A percentile compares a stretch with the other conserved stretches of the same genome.
Evolutionary conservation across 352 stramenopile genomes (phyloP).

Genomic region (Halophytophthora polymorphica): DNA sequence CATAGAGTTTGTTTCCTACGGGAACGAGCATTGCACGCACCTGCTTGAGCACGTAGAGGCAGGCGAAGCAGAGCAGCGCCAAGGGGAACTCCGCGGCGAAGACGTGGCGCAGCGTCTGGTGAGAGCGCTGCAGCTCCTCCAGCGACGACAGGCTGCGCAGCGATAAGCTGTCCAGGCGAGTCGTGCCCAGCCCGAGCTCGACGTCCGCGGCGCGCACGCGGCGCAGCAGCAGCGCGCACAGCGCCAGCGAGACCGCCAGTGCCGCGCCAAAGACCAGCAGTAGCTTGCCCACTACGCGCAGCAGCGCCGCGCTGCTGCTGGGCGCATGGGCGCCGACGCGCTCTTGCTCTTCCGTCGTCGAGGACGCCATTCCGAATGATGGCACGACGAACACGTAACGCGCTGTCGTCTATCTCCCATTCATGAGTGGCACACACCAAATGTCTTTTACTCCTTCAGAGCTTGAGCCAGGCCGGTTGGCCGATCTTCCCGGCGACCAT

Average conservation of each 20-base stretch:
- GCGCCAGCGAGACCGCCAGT: slow-evolving; percentile 25
- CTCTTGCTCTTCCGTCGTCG: too few species aligned
- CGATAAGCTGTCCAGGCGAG: slow-evolving; percentile 52
- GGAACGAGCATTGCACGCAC: slow-evolving; percentile 19
- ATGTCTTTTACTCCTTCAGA: too few species aligned
- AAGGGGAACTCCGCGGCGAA: slow-evolving; percentile 59
- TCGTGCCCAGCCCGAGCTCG: slow-evolving; percentile 31
- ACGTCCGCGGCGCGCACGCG: slow-evolving; percentile 48
- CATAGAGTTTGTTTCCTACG: slow-evolving; percentile 11
- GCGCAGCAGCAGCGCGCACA: slow-evolving; percentile 43
- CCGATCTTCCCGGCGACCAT: too few species aligned
- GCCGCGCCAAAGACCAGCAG: slow-evolving; percentile 35
- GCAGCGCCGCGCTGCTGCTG: slow-evolving; percentile 4
- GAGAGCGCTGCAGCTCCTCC: slow-evolving; percentile 54
- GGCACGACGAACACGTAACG: too few species aligned
- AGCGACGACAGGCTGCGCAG: slow-evolving; percentile 59
- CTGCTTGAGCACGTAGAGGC: slow-evolving; percentile 82
- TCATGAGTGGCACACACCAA: too few species aligned
- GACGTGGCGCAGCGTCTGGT: slow-evolving; percentile 54
- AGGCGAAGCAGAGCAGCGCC: slow-evolving; percentile 65
- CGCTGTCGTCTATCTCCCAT: too few species aligned
- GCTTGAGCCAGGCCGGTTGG: too few species aligned
- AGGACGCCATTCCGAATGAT: too few species aligned
- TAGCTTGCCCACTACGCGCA: slow-evolving; percentile 36
- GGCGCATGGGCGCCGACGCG: too few species aligned